phyloP scores from a whole-genome alignment of 148 eudicot species.

The Oxyria digyna region DNA sequence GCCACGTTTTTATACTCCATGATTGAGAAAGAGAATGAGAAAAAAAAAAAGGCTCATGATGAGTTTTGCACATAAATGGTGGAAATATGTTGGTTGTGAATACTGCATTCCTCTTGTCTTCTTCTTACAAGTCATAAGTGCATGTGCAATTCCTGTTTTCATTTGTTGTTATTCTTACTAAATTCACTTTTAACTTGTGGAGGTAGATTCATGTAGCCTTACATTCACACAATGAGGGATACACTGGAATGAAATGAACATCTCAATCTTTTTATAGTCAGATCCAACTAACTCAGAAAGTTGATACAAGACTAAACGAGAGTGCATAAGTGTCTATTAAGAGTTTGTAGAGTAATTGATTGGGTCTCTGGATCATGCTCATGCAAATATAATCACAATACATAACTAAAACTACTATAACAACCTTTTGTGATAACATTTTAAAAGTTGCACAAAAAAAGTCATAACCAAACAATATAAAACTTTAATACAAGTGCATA shows the following conservation, averaged over 20 bases:
- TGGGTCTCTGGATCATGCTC: no score
- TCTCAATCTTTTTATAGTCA: no score
- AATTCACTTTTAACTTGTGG: background rate
- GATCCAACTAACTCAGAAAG: no score
- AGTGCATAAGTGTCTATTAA: no score
- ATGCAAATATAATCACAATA: no score
- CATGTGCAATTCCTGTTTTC: background rate
- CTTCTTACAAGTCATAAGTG: background rate
- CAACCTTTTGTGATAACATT: no score
- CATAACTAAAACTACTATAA: no score
- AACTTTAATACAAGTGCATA: background rate
- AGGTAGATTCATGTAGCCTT: background rate
- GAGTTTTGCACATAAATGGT: background rate
- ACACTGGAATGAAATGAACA: no score
- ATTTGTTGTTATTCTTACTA: background rate
- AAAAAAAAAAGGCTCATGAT: background rate
- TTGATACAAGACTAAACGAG: no score
- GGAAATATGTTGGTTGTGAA: slow-evolving; percentile 4
- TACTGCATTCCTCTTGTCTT: background rate
- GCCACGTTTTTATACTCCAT: background rate
- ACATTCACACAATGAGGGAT: background rate
- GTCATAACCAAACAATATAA: background rate
- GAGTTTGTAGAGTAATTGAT: no score
- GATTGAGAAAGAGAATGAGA: background rate
- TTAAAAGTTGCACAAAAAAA: background rate